Percentiles rank a stretch among this genome's conserved stretches.
These are phyloP conservation scores for Arbutus unedo DNA, from an alignment of 148 eudicot genomes.

Conservation along the genomic window DNA sequence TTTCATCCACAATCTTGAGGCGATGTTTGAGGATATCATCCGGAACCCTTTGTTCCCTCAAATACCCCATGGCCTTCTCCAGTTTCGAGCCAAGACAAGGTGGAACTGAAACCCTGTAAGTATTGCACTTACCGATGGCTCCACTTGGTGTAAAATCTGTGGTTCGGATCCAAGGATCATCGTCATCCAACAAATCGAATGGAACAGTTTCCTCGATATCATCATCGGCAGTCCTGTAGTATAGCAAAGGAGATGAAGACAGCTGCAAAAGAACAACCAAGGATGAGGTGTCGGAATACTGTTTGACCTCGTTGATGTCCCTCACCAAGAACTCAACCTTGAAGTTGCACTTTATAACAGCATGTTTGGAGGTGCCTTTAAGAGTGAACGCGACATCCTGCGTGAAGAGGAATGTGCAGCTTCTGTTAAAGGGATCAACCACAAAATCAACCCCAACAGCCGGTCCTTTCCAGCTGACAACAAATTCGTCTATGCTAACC, in stretches of 20 bases:
- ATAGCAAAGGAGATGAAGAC: slow-evolving; percentile 61
- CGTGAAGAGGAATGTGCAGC: slow-evolving; percentile 54
- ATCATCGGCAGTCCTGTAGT: slow-evolving; percentile 85
- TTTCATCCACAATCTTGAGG: slow-evolving; percentile 53
- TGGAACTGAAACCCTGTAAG: slow-evolving; percentile 47
- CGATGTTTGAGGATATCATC: slow-evolving; percentile 13
- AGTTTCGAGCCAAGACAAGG: slow-evolving; percentile 57
- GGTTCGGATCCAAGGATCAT: slow-evolving; percentile 94
- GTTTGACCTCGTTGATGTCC: slow-evolving; percentile 51
- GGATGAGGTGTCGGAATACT: slow-evolving; percentile 32
- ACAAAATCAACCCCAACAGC: slow-evolving; percentile 53
- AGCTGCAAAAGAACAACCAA: slow-evolving; percentile 55
- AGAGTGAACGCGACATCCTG: slow-evolving; percentile 53
- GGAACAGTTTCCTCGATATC: slow-evolving; percentile 62
- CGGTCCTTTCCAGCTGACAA: slow-evolving; percentile 77
- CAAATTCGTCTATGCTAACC: slow-evolving; percentile 48
- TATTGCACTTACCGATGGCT: slow-evolving; percentile 68
- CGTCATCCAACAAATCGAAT: slow-evolving; percentile 76
- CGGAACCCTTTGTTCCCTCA: slow-evolving; percentile 44
- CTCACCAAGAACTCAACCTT: slow-evolving; percentile 71
- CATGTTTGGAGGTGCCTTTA: slow-evolving; percentile 35
- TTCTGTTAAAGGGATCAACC: slow-evolving; percentile 73
- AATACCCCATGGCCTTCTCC: slow-evolving; percentile 45
- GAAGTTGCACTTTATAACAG: slow-evolving; percentile 60
- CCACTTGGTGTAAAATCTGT: slow-evolving; percentile 69